Conservation (phyloP, 2,329 filamentous ascomycete species). For the Elsinoe australis region DNA sequence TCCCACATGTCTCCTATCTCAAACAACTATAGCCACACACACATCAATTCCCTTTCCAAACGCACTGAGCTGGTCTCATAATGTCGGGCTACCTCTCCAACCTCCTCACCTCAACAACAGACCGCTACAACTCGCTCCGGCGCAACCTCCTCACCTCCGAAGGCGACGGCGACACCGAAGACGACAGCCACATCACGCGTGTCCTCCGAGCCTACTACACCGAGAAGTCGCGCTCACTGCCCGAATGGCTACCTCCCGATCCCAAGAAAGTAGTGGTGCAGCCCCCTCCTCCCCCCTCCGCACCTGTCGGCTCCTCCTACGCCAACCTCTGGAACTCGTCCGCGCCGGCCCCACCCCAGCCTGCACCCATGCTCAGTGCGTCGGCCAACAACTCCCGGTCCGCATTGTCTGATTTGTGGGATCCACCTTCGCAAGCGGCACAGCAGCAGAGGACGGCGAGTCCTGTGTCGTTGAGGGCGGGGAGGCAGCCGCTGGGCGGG, state of each 20-base stretch:
- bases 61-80: conserved; percentile 23
- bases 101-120: conserved; percentile 51
- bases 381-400: conserved; percentile 27
- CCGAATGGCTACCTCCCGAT: conserved; percentile 81
- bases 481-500: conserved; percentile 29
- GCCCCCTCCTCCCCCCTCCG: conserved; percentile 45
- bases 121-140: conserved; percentile 51
- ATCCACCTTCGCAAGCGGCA: conserved; percentile 36
- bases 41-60: not conserved
- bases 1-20: not conserved
- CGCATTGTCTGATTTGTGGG: conserved; percentile 55
- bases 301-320: conserved; percentile 32
- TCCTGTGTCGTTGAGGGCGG: conserved; percentile 22
- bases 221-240: conserved; percentile 75
- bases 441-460: conserved; percentile 33
- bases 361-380: conserved; percentile 28
- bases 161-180: conserved; percentile 54
- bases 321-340: conserved; percentile 22
- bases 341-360: conserved; percentile 39
- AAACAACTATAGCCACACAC: not conserved
- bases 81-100: conserved; percentile 81
- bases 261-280: conserved; percentile 61
- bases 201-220: conserved; percentile 88
- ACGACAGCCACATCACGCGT: conserved; percentile 91
- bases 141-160: conserved; percentile 59